Conservation (phyloP, 257 asterid species). For the Solanum neorickii region DNA sequence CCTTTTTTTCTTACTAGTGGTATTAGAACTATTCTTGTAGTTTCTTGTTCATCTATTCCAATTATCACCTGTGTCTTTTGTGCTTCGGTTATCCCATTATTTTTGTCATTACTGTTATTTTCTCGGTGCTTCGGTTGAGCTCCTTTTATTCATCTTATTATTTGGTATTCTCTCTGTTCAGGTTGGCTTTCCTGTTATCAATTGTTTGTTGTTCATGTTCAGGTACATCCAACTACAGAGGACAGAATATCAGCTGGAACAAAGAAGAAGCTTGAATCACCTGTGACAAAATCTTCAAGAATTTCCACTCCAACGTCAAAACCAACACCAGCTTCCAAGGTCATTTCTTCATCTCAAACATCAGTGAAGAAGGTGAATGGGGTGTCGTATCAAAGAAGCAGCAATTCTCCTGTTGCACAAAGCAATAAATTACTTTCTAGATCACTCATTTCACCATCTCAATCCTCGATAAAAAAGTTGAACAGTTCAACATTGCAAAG, state of each 20-base stretch:
- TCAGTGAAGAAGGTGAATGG: slow-evolving; percentile 23
- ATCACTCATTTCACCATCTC: neutral
- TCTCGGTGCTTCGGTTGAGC: neutral
- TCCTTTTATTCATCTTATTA: neutral
- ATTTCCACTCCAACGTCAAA: slow-evolving; percentile 22
- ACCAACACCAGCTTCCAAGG: slow-evolving; percentile 6
- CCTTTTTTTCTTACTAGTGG: neutral
- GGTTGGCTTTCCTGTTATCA: neutral
- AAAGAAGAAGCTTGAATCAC: slow-evolving; percentile 36
- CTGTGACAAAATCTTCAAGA: slow-evolving; percentile 28
- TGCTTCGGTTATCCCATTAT: neutral
- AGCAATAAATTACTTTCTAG: slow-evolving; percentile 30
- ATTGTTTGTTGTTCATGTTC: slow-evolving; percentile 10
- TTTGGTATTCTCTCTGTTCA: neutral
- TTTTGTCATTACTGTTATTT: neutral
- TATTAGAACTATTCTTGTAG: neutral
- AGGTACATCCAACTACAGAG: slow-evolving; percentile 41
- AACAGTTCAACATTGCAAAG: slow-evolving; percentile 22
- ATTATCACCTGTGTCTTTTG: neutral
- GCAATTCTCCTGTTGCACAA: slow-evolving; percentile 8
- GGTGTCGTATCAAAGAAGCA: slow-evolving; percentile 15
- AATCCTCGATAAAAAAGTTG: neutral
- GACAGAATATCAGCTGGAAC: slow-evolving; percentile 22
- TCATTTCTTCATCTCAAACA: slow-evolving; percentile 19
- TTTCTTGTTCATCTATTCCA: neutral